These are phyloP conservation scores for Cubamyces lactineus DNA, from an alignment of 768 basidiomycete genomes.

Conservation along the genomic window DNA sequence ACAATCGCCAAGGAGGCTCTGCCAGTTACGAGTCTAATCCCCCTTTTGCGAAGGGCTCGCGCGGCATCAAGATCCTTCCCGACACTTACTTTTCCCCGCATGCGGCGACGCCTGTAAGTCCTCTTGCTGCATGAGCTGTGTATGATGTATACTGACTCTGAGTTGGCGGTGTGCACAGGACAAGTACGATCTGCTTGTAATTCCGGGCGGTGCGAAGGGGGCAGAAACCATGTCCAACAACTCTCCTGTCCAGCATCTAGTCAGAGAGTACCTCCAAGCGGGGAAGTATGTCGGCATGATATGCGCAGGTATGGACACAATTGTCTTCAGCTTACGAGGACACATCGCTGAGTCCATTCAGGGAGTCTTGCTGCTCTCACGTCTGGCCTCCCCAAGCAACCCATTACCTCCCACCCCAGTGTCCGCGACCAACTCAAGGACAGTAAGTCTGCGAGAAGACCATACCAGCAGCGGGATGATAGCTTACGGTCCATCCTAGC, in stretches of 20 bases:
- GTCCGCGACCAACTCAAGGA: conserved; percentile 62
- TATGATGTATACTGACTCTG: not conserved
- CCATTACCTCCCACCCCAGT: conserved; percentile 78
- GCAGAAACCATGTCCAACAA: conserved; percentile 71
- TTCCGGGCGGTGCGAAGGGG: conserved; percentile 81
- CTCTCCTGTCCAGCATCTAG: conserved; percentile 60
- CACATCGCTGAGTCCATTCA: not conserved
- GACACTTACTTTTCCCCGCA: conserved; percentile 48
- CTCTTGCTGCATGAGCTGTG: not conserved
- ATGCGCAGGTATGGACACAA: conserved; percentile 63
- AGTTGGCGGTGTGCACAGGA: conserved; percentile 44
- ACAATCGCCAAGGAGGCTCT: conserved; percentile 26
- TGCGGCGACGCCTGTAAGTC: conserved; percentile 29
- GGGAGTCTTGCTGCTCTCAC: conserved; percentile 73
- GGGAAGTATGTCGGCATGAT: conserved; percentile 80
- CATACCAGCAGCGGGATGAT: not conserved
- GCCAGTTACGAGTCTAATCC: conserved; percentile 37
- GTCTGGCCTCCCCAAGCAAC: conserved; percentile 60
- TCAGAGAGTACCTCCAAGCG: conserved; percentile 55
- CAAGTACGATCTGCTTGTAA: conserved; percentile 66
- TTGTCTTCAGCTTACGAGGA: not conserved
- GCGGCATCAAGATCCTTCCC: conserved; percentile 73
- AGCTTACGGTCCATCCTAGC: conserved; percentile 40
- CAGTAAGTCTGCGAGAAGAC: conserved; percentile 39
- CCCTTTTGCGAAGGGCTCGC: conserved; percentile 63